Evolutionary conservation across 2,329 filamentous ascomycete species (phyloP).

Genomic region (Xylariales sp.): DNA sequence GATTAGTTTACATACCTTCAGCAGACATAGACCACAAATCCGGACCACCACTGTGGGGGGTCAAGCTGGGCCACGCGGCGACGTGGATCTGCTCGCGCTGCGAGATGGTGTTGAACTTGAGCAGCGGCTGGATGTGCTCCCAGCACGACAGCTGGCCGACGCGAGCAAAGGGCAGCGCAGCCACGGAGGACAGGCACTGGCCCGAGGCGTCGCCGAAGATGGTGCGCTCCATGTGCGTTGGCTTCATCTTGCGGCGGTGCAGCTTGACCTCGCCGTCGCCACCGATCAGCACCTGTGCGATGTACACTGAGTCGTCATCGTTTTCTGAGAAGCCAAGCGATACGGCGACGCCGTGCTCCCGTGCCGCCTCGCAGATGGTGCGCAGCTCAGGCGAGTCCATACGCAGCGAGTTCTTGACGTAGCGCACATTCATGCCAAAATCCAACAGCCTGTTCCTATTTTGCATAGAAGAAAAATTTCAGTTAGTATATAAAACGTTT

Average conservation of each 20-base stretch:
- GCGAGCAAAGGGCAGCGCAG: conserved; percentile 17
- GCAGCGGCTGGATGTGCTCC: conserved; percentile 46
- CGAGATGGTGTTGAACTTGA: conserved; percentile 40
- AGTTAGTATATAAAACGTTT: background rate
- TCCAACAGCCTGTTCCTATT: conserved; percentile 28
- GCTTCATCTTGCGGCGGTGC: conserved; percentile 45
- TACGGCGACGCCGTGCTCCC: conserved; percentile 33
- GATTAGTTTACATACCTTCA: no score
- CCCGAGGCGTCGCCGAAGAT: conserved; percentile 42
- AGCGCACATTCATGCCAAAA: conserved; percentile 21
- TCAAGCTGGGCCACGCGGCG: conserved; percentile 38
- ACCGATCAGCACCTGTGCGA: conserved; percentile 40
- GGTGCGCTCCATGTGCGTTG: conserved; percentile 48
- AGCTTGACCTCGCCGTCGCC: conserved; percentile 32
- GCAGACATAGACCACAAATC: conserved; percentile 28
- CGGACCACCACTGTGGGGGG: conserved; percentile 11
- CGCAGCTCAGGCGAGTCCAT: conserved; percentile 30
- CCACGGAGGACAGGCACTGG: conserved; percentile 32
- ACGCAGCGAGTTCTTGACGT: conserved; percentile 27
- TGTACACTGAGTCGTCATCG: conserved; percentile 33
- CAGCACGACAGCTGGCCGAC: conserved; percentile 44
- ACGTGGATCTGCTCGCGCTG: conserved; percentile 44
- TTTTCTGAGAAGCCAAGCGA: conserved; percentile 39
- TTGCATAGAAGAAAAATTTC: no score
- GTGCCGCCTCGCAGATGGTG: conserved; percentile 26